Conservation (phyloP, 169 alveolate genomes). For the Pseudocohnilembus persalinus region DNA sequence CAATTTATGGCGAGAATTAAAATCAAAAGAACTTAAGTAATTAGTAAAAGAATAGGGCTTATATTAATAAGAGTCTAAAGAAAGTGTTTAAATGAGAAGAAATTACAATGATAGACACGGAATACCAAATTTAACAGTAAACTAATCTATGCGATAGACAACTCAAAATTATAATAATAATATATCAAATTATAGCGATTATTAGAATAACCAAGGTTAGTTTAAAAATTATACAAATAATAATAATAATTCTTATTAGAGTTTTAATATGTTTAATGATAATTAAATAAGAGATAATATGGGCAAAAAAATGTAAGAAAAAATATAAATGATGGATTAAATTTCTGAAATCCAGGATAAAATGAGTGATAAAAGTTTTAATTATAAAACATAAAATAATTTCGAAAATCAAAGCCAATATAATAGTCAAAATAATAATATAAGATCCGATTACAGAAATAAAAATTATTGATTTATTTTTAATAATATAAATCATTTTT, state of each 20-base stretch:
- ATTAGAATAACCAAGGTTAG: too few relatives aligned
- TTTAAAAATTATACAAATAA: too few relatives aligned
- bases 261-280: neutral
- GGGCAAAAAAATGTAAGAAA: slow-evolving; percentile 6
- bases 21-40: slow-evolving; percentile 22
- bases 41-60: neutral
- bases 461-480: too few relatives aligned
- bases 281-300: slow-evolving; percentile 11
- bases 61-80: neutral
- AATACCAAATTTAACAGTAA: neutral
- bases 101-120: neutral
- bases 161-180: neutral
- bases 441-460: too few relatives aligned
- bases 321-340: slow-evolving; percentile 9
- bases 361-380: too few relatives aligned
- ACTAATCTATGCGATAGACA: too few relatives aligned
- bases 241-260: too few relatives aligned
- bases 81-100: neutral
- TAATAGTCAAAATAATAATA: too few relatives aligned
- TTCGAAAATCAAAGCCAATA: too few relatives aligned
- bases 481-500: too few relatives aligned
- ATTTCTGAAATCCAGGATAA: neutral
- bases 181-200: neutral
- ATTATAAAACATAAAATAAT: too few relatives aligned
- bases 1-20: slow-evolving; percentile 44